A percentile compares a stretch with the other conserved stretches of the same genome.
Evolutionary conservation across 2,329 filamentous ascomycete genomes (phyloP).

Genomic region (Huntiella moniliformis): DNA sequence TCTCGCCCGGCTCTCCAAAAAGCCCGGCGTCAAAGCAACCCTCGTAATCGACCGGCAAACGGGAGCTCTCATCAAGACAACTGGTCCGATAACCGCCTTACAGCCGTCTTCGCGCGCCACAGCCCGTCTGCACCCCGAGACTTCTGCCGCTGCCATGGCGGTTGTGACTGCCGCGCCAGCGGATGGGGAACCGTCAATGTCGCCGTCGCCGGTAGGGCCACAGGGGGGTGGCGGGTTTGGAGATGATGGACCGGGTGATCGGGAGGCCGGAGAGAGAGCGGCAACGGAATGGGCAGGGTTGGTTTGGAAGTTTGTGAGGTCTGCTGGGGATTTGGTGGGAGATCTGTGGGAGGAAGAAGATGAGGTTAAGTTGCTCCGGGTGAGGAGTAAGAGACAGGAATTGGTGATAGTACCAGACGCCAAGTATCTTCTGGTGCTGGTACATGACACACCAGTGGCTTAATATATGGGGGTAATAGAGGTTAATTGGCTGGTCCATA

Average conservation of each 20-base stretch:
- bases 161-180: conserved; percentile 20
- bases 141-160: conserved; percentile 12
- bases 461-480: conserved; percentile 17
- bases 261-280: conserved; percentile 33
- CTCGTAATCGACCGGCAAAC: conserved; percentile 54
- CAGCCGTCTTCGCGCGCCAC: conserved; percentile 18
- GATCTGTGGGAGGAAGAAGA: conserved; percentile 62
- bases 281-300: conserved; percentile 56
- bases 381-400: conserved; percentile 73
- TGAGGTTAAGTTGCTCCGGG: conserved; percentile 53
- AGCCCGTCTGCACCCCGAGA: conserved; percentile 7
- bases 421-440: conserved; percentile 60
- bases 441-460: conserved; percentile 62
- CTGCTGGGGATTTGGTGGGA: conserved; percentile 49
- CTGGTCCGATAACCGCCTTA: conserved; percentile 46
- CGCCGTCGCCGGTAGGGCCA: conserved; percentile 16
- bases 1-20: conserved; percentile 53
- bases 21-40: conserved; percentile 61
- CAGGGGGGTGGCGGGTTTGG: background rate
- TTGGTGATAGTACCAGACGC: conserved; percentile 65
- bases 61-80: conserved; percentile 57
- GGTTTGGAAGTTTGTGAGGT: conserved; percentile 58
- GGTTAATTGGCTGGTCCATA: too few species aligned
- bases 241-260: conserved; percentile 18
- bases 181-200: background rate